Evolutionary conservation across 768 basidiomycete genomes (phyloP), one percentile per base, ranked within the genome.

Genomic region (Leccinum uliginosum): DNA sequence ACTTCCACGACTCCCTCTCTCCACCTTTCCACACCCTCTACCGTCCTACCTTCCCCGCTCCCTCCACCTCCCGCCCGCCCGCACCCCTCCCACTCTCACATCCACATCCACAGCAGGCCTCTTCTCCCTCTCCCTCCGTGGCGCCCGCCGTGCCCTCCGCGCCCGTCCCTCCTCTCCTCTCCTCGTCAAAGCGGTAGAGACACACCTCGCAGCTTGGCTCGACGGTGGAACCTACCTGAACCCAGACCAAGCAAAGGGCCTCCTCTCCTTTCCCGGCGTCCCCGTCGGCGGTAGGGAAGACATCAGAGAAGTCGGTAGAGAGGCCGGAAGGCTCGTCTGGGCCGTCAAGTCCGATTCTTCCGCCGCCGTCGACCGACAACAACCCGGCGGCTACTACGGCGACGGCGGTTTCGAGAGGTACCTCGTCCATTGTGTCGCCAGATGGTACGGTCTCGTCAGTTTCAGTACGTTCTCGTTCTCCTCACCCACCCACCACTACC

Each of bases 401-500:
- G 80, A 86, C 55, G 87, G 90, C 64, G 77, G 83, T 0, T 92
- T 91, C 73, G 83, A 86, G 27, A 79, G 91, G 30, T 92, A 89
- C 63, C 81, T 92, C 47, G 83, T 92, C 6, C 91, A 93, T 61
- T 92, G 90, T 61, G 85, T 87, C 57, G 89, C 89, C 43, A 77
- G 90, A 35, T 92, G 86, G 71, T 83, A 91, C 68, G 83, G 84
- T 56, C 70, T 93, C 57, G 85, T 92, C 64, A 88, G 87, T 73
- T 93, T 85, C 76, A 92, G 89, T 89, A 70, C 63, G 87, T 12
- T 34, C 23, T 44, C 35, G 1, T 52, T 54, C 9, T 19, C 48
- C 2, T 29, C 29, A 4, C 35, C 34, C n/a, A n/a, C n/a, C n/a
- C n/a, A n/a, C n/a, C n/a, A n/a, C n/a, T n/a, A 17, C 49, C 49